Evolutionary conservation across 164 flowering plant genomes (phyloP).

Genomic region (Aristolochia fimbriata): DNA sequence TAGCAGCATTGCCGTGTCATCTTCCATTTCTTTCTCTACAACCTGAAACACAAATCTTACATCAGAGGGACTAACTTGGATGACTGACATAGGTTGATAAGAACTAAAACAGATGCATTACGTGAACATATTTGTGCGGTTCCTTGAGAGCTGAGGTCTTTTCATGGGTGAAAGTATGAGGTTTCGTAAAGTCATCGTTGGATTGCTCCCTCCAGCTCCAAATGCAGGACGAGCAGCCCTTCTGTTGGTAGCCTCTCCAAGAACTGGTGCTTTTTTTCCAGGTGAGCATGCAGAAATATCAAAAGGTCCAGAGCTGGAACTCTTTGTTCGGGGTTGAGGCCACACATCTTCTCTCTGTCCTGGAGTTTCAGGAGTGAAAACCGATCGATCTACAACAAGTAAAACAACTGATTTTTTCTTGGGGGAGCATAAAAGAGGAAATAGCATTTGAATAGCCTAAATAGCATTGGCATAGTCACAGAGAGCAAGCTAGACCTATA

Average conservation of each 20-base stretch:
- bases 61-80: background rate
- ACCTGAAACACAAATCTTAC: background rate
- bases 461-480: background rate
- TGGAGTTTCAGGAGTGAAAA: slow-evolving; percentile 89
- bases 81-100: background rate
- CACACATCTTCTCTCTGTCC: slow-evolving; percentile 81
- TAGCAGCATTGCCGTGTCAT: background rate
- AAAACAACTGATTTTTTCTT: slow-evolving; percentile 59
- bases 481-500: background rate
- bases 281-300: slow-evolving; percentile 30
- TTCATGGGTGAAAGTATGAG: slow-evolving; percentile 84
- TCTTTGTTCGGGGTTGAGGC: slow-evolving; percentile 65
- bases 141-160: slow-evolving; percentile 76
- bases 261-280: slow-evolving; percentile 23
- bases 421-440: slow-evolving; percentile 1
- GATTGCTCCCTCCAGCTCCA: slow-evolving; percentile 49
- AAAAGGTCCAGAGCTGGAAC: slow-evolving; percentile 63
- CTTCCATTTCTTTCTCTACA: background rate
- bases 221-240: slow-evolving; percentile 35
- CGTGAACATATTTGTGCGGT: slow-evolving; percentile 64
- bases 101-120: slow-evolving; percentile 15
- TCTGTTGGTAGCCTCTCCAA: slow-evolving; percentile 39
- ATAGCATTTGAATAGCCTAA: background rate
- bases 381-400: slow-evolving; percentile 74
- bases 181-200: slow-evolving; percentile 70